Percentiles rank a stretch among this genome's conserved stretches.
Conservation (phyloP, 768 basidiomycete genomes). For the Leccinum boreale region DNA sequence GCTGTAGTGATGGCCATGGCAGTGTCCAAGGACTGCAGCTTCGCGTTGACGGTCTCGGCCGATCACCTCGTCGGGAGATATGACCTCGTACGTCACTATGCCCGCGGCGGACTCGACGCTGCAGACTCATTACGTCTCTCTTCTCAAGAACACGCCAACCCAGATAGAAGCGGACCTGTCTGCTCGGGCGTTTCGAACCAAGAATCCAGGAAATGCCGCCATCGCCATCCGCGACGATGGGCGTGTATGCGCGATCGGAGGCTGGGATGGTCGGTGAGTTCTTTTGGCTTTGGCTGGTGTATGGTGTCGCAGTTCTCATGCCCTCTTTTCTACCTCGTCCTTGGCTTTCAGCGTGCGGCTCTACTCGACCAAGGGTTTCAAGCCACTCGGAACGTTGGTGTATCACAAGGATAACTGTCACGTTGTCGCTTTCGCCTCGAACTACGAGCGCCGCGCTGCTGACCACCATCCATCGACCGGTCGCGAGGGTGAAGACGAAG, state of each 20-base stretch:
- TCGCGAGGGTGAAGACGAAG: conserved; percentile 42
- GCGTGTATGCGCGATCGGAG: conserved; percentile 80
- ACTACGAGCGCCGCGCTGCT: conserved; percentile 3
- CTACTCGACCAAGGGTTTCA: conserved; percentile 77
- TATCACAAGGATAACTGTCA: conserved; percentile 84
- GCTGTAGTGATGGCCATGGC: conserved; percentile 74
- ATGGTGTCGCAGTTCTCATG: not conserved
- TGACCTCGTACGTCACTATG: conserved; percentile 42
- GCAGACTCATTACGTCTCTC: not conserved
- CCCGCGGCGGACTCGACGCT: too few relatives aligned
- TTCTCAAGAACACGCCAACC: conserved; percentile 5
- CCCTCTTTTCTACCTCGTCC: not conserved
- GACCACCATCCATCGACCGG: conserved; percentile 1
- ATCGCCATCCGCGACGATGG: conserved; percentile 76
- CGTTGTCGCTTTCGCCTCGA: conserved; percentile 63
- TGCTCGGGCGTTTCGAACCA: conserved; percentile 50
- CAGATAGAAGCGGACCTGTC: conserved; percentile 19
- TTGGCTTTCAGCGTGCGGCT: conserved; percentile 60
- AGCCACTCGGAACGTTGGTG: conserved; percentile 76
- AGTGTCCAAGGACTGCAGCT: not conserved
- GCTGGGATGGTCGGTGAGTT: conserved; percentile 81
- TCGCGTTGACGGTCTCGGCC: conserved; percentile 32
- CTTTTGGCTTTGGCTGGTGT: not conserved
- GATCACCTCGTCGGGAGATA: conserved; percentile 76
- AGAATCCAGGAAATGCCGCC: conserved; percentile 74